A percentile compares a stretch with the other conserved stretches of the same genome.
These are phyloP conservation scores for Hygrophoropsis aurantiaca DNA, from an alignment of 768 basidiomycete genomes.

Conservation along the genomic window DNA sequence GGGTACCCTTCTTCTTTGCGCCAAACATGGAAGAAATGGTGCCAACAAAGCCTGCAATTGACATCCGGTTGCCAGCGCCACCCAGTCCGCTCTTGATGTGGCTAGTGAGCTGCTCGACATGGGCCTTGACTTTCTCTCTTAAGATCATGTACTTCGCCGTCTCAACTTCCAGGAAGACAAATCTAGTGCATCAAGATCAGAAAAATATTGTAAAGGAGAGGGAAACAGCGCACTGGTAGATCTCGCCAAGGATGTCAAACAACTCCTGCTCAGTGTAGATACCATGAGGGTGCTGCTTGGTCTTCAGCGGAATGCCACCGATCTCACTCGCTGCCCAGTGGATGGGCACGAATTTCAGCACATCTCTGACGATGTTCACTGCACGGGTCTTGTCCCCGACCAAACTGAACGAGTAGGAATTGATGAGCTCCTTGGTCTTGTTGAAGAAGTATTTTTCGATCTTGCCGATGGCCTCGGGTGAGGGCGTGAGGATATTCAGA, in stretches of 20 bases:
- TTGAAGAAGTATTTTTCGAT: conserved; percentile 65
- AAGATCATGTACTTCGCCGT: conserved; percentile 55
- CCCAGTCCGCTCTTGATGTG: conserved; percentile 57
- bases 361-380: conserved; percentile 69
- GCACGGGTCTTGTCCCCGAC: conserved; percentile 52
- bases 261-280: conserved; percentile 62
- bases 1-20: conserved; percentile 41
- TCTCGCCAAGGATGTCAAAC: conserved; percentile 62
- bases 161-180: conserved; percentile 74
- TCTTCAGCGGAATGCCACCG: conserved; percentile 71
- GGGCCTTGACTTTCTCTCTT: conserved; percentile 47
- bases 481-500: conserved; percentile 43
- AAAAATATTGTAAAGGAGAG: background rate
- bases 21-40: conserved; percentile 48
- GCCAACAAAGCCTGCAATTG: conserved; percentile 42
- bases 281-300: conserved; percentile 50
- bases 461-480: conserved; percentile 46
- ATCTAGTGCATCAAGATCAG: conserved; percentile 42
- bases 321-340: conserved; percentile 70
- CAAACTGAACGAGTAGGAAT: conserved; percentile 50
- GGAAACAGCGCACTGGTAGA: conserved; percentile 57
- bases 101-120: conserved; percentile 52
- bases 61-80: conserved; percentile 39
- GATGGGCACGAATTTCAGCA: conserved; percentile 63
- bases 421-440: conserved; percentile 60